phyloP scores from a whole-genome alignment of 2,329 filamentous ascomycete genomes.

The Talaromyces sp. region DNA sequence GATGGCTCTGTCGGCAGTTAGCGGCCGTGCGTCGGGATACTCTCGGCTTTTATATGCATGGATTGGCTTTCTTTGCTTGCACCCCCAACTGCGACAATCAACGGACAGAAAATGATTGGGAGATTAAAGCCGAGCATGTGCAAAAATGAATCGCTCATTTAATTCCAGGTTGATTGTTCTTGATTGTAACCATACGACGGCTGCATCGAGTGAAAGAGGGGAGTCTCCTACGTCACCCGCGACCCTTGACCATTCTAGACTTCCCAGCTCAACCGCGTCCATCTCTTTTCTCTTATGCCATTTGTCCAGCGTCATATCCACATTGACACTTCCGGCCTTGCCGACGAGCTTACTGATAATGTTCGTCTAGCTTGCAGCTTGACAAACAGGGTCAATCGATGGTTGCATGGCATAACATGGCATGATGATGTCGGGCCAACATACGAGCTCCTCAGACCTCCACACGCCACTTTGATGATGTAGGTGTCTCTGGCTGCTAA shows the following conservation, averaged over 20 bases:
- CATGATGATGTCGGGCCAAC: constrained; percentile 5
- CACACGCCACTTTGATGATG: not conserved
- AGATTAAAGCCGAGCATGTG: not conserved
- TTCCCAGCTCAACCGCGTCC: not conserved
- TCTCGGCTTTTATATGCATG: not conserved
- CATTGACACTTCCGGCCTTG: not conserved
- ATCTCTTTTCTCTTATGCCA: not conserved
- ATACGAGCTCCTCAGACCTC: not conserved
- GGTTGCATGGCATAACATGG: not conserved
- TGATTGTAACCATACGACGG: not conserved
- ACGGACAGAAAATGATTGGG: not conserved
- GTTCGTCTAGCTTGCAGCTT: not conserved
- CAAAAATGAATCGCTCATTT: not conserved
- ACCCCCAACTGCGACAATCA: not conserved
- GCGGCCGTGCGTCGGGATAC: not conserved
- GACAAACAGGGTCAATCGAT: not conserved
- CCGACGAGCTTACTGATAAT: not conserved
- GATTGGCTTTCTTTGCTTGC: not conserved
- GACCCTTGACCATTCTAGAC: not conserved
- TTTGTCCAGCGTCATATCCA: not conserved
- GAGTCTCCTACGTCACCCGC: constrained; percentile 5
- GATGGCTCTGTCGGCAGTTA: not conserved
- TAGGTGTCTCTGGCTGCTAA: not conserved
- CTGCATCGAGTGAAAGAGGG: not conserved
- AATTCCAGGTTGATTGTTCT: not conserved